Conservation (phyloP, 2,329 filamentous ascomycete genomes). For the Aspergillus sp. region DNA sequence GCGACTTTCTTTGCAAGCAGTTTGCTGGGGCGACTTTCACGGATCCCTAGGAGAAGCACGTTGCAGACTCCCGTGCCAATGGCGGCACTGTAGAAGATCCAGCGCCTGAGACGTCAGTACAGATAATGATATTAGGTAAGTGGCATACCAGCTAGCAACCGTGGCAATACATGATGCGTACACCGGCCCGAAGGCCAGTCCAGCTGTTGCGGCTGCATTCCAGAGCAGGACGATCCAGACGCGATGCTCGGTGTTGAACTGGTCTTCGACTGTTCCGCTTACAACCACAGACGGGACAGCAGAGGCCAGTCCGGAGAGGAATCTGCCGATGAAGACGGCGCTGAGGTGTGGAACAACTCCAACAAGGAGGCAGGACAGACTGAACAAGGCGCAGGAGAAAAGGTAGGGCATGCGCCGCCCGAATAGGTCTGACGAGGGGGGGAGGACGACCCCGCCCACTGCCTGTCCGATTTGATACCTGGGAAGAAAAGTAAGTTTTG, state of each 20-base stretch:
- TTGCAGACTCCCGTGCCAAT: not conserved
- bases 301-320: slow-evolving; percentile 6
- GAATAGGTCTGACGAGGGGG: slow-evolving; percentile 9
- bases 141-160: not conserved
- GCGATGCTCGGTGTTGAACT: slow-evolving; percentile 3
- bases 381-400: not conserved
- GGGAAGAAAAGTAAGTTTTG: not conserved
- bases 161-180: not conserved
- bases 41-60: slow-evolving; percentile 1
- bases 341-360: not conserved
- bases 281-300: slow-evolving; percentile 9
- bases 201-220: not conserved
- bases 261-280: slow-evolving; percentile 10
- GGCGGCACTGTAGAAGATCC: slow-evolving; percentile 11
- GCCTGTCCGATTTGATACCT: slow-evolving; percentile 6
- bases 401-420: slow-evolving; percentile 12
- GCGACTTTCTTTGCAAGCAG: slow-evolving; percentile 7
- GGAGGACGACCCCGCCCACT: slow-evolving; percentile 6
- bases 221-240: slow-evolving; percentile 9
- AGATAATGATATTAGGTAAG: no score
- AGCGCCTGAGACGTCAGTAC: not conserved
- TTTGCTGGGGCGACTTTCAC: slow-evolving; percentile 9
- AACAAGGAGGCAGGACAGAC: slow-evolving; percentile 4
- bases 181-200: slow-evolving; percentile 5
- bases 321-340: slow-evolving; percentile 3